These are phyloP conservation scores for Mimosa bimucronata DNA, from an alignment of 306 rosid species.

Conservation along the genomic window DNA sequence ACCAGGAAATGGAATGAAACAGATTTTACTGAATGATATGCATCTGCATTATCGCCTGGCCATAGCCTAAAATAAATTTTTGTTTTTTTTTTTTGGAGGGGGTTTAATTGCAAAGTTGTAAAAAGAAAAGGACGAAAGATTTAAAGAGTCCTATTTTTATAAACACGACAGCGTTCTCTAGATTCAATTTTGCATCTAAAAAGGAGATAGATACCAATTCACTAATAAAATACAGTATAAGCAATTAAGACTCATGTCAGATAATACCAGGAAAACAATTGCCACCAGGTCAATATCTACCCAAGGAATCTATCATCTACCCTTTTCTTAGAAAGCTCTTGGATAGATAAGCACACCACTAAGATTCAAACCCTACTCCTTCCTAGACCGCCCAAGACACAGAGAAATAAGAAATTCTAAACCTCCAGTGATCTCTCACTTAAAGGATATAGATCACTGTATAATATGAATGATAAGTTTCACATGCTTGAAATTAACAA, in stretches of 20 bases:
- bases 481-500: not conserved
- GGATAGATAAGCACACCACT: slow-evolving; percentile 5
- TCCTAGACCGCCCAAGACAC: not conserved
- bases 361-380: not conserved
- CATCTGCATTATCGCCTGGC: too few relatives aligned
- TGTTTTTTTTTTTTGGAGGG: too few relatives aligned
- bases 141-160: not conserved
- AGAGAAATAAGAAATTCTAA: not conserved
- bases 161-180: not conserved
- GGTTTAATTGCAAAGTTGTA: not conserved
- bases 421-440: not conserved
- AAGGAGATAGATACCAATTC: not conserved
- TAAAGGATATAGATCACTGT: not conserved
- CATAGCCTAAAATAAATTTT: too few relatives aligned
- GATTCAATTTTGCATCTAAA: slow-evolving; percentile 3
- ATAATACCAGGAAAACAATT: not conserved
- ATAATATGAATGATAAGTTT: not conserved
- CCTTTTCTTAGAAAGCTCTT: not conserved
- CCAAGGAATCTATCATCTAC: not conserved
- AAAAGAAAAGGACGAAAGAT: not conserved
- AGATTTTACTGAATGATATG: slow-evolving; percentile 9
- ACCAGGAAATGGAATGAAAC: not conserved
- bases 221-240: not conserved
- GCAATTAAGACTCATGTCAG: slow-evolving; percentile 22
- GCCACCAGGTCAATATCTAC: not conserved